Conservation (phyloP, 352 stramenopile species). For the Phytopythium cucurbitacearum region DNA sequence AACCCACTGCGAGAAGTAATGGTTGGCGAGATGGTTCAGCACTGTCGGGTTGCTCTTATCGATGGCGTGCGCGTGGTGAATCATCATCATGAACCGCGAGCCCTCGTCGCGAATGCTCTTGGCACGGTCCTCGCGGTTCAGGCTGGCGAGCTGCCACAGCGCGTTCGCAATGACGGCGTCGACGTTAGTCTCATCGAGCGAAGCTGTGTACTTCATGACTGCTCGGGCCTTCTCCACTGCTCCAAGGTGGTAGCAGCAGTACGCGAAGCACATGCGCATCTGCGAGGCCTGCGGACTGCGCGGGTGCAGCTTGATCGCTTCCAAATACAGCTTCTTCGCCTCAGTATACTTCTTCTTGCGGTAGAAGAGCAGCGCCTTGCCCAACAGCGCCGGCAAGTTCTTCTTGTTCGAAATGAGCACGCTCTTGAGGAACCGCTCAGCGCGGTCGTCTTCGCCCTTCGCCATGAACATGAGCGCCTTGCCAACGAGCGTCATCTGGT, state of each 20-base stretch:
- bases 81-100: slow-evolving; percentile 89
- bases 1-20: slow-evolving; percentile 98
- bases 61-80: slow-evolving; percentile 87
- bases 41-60: slow-evolving; percentile 89
- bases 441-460: slow-evolving; percentile 89
- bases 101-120: slow-evolving; percentile 83
- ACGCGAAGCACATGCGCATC: slow-evolving; percentile 95
- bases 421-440: slow-evolving; percentile 90
- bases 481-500: slow-evolving; percentile 86
- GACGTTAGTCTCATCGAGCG: slow-evolving; percentile 90
- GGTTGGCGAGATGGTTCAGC: slow-evolving; percentile 97
- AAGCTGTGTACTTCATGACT: slow-evolving; percentile 83
- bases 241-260: slow-evolving; percentile 95
- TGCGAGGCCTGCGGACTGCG: slow-evolving; percentile 84
- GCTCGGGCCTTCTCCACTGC: slow-evolving; percentile 82
- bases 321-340: slow-evolving; percentile 91
- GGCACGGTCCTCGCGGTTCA: slow-evolving; percentile 66
- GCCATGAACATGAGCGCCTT: slow-evolving; percentile 93
- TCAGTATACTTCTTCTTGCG: slow-evolving; percentile 86
- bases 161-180: slow-evolving; percentile 93
- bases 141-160: slow-evolving; percentile 88
- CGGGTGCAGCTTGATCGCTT: slow-evolving; percentile 93
- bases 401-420: slow-evolving; percentile 87
- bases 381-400: slow-evolving; percentile 84
- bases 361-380: slow-evolving; percentile 83